These are phyloP conservation scores for Tricholoma hemisulphureum DNA, from an alignment of 768 basidiomycete species.

Conservation along the genomic window DNA sequence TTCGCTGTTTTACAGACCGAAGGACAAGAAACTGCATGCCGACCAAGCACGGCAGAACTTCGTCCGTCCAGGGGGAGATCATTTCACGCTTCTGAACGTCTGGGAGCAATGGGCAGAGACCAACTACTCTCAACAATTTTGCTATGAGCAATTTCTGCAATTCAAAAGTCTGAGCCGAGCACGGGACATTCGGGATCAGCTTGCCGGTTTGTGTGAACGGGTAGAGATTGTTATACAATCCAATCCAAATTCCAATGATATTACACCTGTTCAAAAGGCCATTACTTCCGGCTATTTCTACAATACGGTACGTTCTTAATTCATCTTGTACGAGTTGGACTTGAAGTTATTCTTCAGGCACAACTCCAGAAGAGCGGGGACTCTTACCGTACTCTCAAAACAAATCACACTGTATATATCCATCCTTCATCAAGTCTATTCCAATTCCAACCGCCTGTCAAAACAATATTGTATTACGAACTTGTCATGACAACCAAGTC, in stretches of 20 bases:
- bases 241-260: slow-evolving; percentile 91
- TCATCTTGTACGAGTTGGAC: neutral
- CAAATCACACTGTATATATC: slow-evolving; percentile 93
- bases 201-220: slow-evolving; percentile 93
- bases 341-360: slow-evolving; percentile 47
- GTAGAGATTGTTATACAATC: slow-evolving; percentile 88
- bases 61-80: slow-evolving; percentile 92
- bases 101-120: slow-evolving; percentile 99
- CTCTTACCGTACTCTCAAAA: slow-evolving; percentile 95
- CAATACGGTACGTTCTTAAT: slow-evolving; percentile 63
- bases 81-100: slow-evolving; percentile 95
- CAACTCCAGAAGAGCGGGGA: slow-evolving; percentile 94
- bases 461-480: slow-evolving; percentile 91
- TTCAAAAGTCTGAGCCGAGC: slow-evolving; percentile 94
- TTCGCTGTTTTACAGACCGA: slow-evolving; percentile 94
- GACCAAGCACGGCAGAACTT: slow-evolving; percentile 99
- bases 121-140: slow-evolving; percentile 95
- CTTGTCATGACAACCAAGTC: slow-evolving; percentile 97
- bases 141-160: slow-evolving; percentile 93
- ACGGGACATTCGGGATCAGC: slow-evolving; percentile 93
- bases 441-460: slow-evolving; percentile 92
- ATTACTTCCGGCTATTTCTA: slow-evolving; percentile 95
- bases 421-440: slow-evolving; percentile 95
- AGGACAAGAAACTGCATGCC: slow-evolving; percentile 96
- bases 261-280: slow-evolving; percentile 92